A percentile compares a stretch with the other conserved stretches of the same genome.
Evolutionary conservation across 345 rosid species (phyloP).

Genomic region (Euphorbia tirucalli): DNA sequence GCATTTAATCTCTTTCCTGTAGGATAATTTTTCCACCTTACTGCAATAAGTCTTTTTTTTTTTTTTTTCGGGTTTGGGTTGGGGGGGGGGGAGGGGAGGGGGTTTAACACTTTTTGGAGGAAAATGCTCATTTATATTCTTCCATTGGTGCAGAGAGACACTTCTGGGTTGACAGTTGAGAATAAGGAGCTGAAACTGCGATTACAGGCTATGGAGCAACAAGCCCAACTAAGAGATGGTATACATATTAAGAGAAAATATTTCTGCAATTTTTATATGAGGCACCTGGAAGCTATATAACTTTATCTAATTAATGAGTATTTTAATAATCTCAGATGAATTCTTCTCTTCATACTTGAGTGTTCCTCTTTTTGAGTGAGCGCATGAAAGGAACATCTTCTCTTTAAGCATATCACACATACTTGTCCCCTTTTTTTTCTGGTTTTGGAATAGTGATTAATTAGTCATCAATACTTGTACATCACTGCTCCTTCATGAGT

Average conservation of each 20-base stretch:
- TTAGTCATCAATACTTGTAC: too few species aligned
- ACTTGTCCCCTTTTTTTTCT: background rate
- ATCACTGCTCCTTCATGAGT: too few species aligned
- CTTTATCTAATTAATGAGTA: background rate
- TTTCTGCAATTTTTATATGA: background rate
- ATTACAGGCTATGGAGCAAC: slow-evolving; percentile 73
- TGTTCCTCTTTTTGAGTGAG: background rate
- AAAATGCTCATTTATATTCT: background rate
- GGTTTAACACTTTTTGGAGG: background rate
- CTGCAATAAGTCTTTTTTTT: background rate
- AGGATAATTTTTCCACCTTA: background rate
- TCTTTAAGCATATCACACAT: too few species aligned
- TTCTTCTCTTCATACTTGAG: background rate
- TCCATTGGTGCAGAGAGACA: slow-evolving; percentile 52
- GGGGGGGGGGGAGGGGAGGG: too few species aligned
- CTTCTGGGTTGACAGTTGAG: slow-evolving; percentile 56
- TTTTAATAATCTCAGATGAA: background rate
- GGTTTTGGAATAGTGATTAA: background rate
- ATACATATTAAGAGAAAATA: slow-evolving; percentile 5
- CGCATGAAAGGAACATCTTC: background rate
- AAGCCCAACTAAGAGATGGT: slow-evolving; percentile 76
- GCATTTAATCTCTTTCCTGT: too few species aligned
- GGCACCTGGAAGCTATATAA: background rate
- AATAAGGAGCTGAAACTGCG: slow-evolving; percentile 73
- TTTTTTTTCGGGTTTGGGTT: too few species aligned